These are phyloP conservation scores for Coemansia sp. DNA, from an alignment of 192 early-diverging fungal species.

Conservation along the genomic window DNA sequence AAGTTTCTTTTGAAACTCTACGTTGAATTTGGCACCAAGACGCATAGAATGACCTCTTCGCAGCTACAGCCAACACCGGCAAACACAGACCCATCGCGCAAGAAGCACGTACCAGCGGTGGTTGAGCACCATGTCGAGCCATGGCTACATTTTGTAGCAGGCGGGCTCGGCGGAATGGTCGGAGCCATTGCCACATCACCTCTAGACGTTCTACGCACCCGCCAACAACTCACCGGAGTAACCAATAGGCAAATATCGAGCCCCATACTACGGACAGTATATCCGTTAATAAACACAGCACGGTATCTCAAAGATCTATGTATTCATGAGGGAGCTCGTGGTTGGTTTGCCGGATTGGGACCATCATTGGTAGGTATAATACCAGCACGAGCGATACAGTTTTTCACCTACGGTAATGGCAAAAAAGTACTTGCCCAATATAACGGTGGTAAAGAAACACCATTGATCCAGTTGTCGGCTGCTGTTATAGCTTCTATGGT, in stretches of 20 bases:
- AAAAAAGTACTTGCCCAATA: conserved; percentile 76
- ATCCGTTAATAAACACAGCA: conserved; percentile 36
- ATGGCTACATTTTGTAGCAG: conserved; percentile 53
- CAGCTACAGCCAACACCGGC: neutral
- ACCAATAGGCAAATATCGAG: neutral
- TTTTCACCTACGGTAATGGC: conserved; percentile 87
- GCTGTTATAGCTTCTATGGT: conserved; percentile 72
- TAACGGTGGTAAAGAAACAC: conserved; percentile 75
- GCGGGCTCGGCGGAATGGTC: conserved; percentile 68
- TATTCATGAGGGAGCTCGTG: conserved; percentile 73
- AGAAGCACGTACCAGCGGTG: conserved; percentile 32
- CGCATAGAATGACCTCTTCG: neutral
- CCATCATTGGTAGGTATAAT: conserved; percentile 92
- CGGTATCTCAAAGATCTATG: conserved; percentile 59
- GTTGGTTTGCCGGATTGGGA: conserved; percentile 92
- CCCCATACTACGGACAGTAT: conserved; percentile 7
- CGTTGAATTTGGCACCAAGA: too few relatives aligned
- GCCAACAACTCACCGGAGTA: conserved; percentile 71
- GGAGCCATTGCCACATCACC: conserved; percentile 89
- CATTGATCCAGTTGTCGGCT: conserved; percentile 78
- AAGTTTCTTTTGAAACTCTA: too few relatives aligned
- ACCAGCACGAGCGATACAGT: conserved; percentile 94
- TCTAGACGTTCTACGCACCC: conserved; percentile 91
- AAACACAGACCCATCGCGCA: neutral
- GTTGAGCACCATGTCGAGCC: conserved; percentile 44